Percentiles rank a stretch among this genome's conserved stretches.
phyloP scores from a whole-genome alignment of 164 flowering plant species.

The Vitis amurensis region DNA sequence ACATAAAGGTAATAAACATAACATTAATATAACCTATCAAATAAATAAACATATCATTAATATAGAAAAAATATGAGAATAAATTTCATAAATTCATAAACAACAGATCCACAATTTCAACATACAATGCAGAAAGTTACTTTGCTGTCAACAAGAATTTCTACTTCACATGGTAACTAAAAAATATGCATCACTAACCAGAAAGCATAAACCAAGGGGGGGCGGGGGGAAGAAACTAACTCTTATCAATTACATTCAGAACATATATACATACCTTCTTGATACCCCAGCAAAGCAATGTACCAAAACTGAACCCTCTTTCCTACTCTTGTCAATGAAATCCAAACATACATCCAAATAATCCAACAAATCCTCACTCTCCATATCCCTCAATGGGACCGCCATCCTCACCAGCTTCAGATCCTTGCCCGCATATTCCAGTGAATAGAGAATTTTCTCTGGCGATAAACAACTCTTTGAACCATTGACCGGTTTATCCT shows the following conservation, averaged over 20 bases:
- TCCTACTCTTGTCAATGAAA: constrained; percentile 74
- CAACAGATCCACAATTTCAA: not conserved
- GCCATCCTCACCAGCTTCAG: constrained; percentile 86
- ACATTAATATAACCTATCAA: too few species aligned
- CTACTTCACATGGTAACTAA: too few species aligned
- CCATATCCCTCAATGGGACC: constrained; percentile 86
- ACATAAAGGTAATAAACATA: too few species aligned
- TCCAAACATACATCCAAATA: constrained; percentile 86
- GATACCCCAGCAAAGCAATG: constrained; percentile 99
- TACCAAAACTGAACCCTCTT: constrained; percentile 80
- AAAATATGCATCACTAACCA: not conserved
- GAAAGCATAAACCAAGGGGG: too few species aligned
- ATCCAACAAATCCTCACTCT: constrained; percentile 82
- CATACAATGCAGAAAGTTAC: not conserved
- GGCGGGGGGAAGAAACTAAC: too few species aligned
- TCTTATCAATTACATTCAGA: too few species aligned
- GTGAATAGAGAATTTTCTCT: constrained; percentile 53
- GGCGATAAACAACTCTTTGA: constrained; percentile 31
- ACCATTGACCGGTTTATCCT: constrained; percentile 23
- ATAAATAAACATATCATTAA: too few species aligned
- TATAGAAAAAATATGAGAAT: too few species aligned
- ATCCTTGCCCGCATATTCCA: constrained; percentile 85
- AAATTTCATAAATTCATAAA: not conserved
- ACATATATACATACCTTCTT: constrained; percentile 57
- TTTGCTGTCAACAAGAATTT: not conserved